These are phyloP conservation scores for Chaetoceros tenuissimus DNA, from an alignment of 108 stramenopile species.

Conservation along the genomic window DNA sequence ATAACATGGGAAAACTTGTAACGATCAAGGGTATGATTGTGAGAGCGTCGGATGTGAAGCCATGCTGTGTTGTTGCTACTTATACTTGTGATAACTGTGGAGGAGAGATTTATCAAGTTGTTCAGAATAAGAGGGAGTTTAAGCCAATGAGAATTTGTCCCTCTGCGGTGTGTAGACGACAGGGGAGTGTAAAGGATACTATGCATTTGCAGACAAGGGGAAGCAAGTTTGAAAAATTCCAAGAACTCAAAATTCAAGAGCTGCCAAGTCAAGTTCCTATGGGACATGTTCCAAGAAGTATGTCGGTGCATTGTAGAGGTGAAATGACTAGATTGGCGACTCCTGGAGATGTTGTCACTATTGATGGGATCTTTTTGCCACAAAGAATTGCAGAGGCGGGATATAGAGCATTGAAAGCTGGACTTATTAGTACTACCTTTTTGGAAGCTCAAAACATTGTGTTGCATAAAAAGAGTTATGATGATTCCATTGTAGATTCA, in stretches of 20 bases:
- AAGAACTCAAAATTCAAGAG: constrained; percentile 96
- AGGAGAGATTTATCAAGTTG: constrained; percentile 90
- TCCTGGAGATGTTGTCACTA: constrained; percentile 95
- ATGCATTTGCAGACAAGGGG: constrained; percentile 90
- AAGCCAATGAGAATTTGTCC: constrained; percentile 75
- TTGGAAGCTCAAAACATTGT: constrained; percentile 80
- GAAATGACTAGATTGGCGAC: constrained; percentile 78
- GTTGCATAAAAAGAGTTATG: constrained; percentile 87
- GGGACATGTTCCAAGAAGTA: constrained; percentile 92
- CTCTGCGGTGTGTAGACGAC: constrained; percentile 31
- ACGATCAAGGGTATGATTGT: constrained; percentile 90
- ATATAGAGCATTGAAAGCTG: constrained; percentile 85
- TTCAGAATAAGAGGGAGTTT: constrained; percentile 65
- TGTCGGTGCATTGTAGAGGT: constrained; percentile 87
- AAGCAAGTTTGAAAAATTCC: constrained; percentile 93
- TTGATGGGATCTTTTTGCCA: constrained; percentile 91
- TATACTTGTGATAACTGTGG: constrained; percentile 98
- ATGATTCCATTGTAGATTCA: constrained; percentile 40
- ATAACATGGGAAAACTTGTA: constrained; percentile 86
- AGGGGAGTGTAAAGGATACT: constrained; percentile 28
- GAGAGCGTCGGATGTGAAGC: constrained; percentile 92
- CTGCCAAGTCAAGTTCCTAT: constrained; percentile 95
- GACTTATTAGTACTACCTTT: constrained; percentile 87
- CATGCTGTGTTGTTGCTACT: constrained; percentile 88
- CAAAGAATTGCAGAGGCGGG: constrained; percentile 66